Evolutionary conservation across 2,329 filamentous ascomycete genomes (phyloP), one percentile per base, ranked within the genome.

Genomic region (Anisogramma anomala): DNA sequence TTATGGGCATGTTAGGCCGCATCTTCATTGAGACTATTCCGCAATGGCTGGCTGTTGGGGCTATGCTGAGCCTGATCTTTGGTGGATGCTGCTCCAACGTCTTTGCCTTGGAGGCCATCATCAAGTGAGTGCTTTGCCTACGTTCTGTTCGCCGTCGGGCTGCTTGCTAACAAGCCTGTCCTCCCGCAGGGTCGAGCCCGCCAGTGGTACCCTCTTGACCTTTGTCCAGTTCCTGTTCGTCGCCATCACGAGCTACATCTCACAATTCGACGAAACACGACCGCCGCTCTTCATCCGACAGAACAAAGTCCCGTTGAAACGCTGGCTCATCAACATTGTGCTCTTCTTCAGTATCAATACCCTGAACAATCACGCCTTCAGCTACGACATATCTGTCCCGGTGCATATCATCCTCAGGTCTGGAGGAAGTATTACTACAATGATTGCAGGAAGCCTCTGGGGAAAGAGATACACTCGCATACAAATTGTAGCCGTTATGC

Each of bases 301-400:
- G 14, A 87, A 88, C 50, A 78, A 77, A 38, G 85, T 96, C 3
- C 91, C 91, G 0, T 67, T 96, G 41, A 71, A 72, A 35, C 82
- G 85, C 57, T 96, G 91, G 88, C 57, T 84, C 36, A 69, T 89
- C 54, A 95, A 94, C 57, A 94, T 94, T 31, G 67, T 82, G 3
- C 74, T 95, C 52, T 96, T 96, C 63, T 91, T 94, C 59, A 74
- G 75, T 48, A 91, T 98, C 63, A 98, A 96, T 54, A 77, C 96
- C 43, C 66, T 98, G 56, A 98, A 98, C 64, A 98, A 98, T 55
- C 89, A 89, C 68, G 91, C 89, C 6, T 98, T 98, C 60, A 88
- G 86, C 48, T 98, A 95, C 64, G 80, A 87, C 52, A 96, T 98
- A 42, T 94, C 87, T 6, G 86, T 98, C 0, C 91, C 91, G 1